These are phyloP conservation scores for Nitzschia inconspicua DNA, from an alignment of 108 stramenopile species.

Conservation along the genomic window DNA sequence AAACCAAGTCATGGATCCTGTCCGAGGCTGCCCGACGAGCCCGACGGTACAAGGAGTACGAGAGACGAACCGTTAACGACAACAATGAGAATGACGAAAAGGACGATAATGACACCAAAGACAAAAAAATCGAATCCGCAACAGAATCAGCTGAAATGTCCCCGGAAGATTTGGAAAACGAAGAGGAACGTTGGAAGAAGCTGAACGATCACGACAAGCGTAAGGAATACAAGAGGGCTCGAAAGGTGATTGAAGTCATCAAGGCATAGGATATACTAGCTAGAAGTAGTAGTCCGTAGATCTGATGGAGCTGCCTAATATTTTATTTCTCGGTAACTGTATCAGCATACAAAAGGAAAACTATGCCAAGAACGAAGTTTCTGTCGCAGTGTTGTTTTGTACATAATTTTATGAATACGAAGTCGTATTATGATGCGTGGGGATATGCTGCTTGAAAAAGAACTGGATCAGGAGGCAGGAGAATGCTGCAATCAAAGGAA, in stretches of 20 bases:
- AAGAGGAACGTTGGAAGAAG: conserved; percentile 45
- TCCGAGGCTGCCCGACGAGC: conserved; percentile 64
- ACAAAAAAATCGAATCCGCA: neutral
- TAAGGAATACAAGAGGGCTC: conserved; percentile 80
- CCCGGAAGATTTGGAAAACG: conserved; percentile 28
- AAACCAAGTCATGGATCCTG: conserved; percentile 39
- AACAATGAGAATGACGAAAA: conserved; percentile 10
- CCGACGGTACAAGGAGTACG: conserved; percentile 69
- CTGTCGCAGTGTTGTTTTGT: too few relatives aligned
- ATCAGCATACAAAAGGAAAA: too few relatives aligned
- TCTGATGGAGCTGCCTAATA: too few relatives aligned
- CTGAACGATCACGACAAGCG: conserved; percentile 74
- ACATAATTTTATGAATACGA: too few relatives aligned
- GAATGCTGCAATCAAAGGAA: too few relatives aligned
- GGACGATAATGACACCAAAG: neutral
- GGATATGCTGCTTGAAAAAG: too few relatives aligned
- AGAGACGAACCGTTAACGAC: conserved; percentile 18
- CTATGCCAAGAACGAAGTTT: too few relatives aligned
- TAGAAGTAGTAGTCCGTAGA: too few relatives aligned
- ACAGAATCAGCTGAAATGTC: neutral
- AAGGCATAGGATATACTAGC: conserved; percentile 28
- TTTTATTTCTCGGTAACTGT: too few relatives aligned
- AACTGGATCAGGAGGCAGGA: too few relatives aligned
- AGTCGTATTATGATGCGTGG: conserved; percentile 1
- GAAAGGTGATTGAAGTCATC: conserved; percentile 62